Conservation (phyloP, 805 yeast genomes). For the Ascoidea asiatica region DNA sequence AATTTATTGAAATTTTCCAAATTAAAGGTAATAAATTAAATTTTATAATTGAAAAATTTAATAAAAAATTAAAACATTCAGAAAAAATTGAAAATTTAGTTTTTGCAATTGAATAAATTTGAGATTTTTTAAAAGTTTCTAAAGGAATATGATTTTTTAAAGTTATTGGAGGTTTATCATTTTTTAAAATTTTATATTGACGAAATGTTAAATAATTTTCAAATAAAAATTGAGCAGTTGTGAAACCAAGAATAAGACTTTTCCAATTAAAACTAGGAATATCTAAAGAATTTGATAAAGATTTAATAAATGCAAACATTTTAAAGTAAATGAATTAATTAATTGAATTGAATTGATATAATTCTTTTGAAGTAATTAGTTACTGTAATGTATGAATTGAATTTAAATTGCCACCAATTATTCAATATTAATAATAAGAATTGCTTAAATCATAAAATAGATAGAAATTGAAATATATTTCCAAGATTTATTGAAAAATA, state of each 20-base stretch:
- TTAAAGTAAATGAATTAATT: no score
- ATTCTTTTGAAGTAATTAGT: no score
- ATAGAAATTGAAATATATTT: no score
- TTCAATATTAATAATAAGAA: no score
- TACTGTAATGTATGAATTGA: no score
- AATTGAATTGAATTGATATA: no score
- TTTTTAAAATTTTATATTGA: slow-evolving; percentile 55
- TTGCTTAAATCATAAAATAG: no score
- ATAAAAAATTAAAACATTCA: slow-evolving; percentile 34
- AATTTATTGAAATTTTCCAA: slow-evolving; percentile 36
- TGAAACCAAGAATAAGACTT: slow-evolving; percentile 53
- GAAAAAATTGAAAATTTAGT: slow-evolving; percentile 51
- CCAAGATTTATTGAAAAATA: no score
- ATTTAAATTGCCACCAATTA: no score
- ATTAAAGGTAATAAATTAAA: slow-evolving; percentile 51
- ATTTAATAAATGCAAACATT: slow-evolving; percentile 18
- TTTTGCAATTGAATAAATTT: slow-evolving; percentile 69
- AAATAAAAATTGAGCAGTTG: slow-evolving; percentile 62
- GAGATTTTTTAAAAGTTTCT: slow-evolving; percentile 65
- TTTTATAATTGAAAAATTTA: slow-evolving; percentile 44
- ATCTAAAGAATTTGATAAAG: slow-evolving; percentile 42
- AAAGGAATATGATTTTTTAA: slow-evolving; percentile 54
- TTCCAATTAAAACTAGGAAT: slow-evolving; percentile 72
- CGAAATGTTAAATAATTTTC: slow-evolving; percentile 64
- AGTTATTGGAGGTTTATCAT: slow-evolving; percentile 51